A percentile compares a stretch with the other conserved stretches of the same genome.
phyloP scores from a whole-genome alignment of 2,329 filamentous ascomycete genomes.

The Graphiopsis chlorocephala region DNA sequence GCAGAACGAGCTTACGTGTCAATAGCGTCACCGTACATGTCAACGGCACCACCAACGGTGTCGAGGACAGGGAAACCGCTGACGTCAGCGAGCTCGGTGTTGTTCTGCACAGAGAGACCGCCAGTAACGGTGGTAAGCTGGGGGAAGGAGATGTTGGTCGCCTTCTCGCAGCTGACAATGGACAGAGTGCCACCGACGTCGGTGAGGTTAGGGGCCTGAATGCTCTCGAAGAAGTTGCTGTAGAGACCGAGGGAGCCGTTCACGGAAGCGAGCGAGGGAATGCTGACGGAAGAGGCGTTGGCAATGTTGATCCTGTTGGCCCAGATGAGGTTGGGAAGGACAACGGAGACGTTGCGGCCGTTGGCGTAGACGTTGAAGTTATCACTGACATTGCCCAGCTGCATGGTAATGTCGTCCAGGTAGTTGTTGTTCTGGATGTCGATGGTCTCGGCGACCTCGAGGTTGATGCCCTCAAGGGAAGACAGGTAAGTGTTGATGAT shows the following conservation, averaged over 20 bases:
- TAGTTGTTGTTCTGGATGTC: constrained; percentile 88
- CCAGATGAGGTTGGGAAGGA: constrained; percentile 73
- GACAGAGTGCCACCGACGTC: constrained; percentile 57
- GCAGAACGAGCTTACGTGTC: constrained; percentile 57
- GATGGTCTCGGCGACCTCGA: constrained; percentile 68
- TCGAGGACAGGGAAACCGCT: constrained; percentile 66
- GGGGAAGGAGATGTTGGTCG: constrained; percentile 75
- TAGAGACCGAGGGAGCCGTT: constrained; percentile 82
- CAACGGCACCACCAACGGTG: constrained; percentile 74
- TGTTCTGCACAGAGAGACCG: constrained; percentile 85
- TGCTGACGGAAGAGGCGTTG: constrained; percentile 70
- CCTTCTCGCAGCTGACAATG: constrained; percentile 55
- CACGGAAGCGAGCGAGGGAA: constrained; percentile 70
- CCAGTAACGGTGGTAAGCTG: constrained; percentile 66
- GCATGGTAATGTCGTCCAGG: constrained; percentile 71
- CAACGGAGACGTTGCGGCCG: constrained; percentile 66
- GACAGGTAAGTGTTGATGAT: constrained; percentile 85
- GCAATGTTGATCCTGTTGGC: constrained; percentile 79
- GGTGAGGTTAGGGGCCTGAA: constrained; percentile 70
- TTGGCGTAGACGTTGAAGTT: constrained; percentile 76
- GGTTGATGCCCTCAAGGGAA: constrained; percentile 75
- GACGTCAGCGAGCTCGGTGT: constrained; percentile 68
- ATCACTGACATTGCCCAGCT: constrained; percentile 71
- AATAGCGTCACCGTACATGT: constrained; percentile 80
- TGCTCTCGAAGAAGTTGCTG: constrained; percentile 66